phyloP scores from a whole-genome alignment of 106 monocot genomes.

The Gastrodia elata region DNA sequence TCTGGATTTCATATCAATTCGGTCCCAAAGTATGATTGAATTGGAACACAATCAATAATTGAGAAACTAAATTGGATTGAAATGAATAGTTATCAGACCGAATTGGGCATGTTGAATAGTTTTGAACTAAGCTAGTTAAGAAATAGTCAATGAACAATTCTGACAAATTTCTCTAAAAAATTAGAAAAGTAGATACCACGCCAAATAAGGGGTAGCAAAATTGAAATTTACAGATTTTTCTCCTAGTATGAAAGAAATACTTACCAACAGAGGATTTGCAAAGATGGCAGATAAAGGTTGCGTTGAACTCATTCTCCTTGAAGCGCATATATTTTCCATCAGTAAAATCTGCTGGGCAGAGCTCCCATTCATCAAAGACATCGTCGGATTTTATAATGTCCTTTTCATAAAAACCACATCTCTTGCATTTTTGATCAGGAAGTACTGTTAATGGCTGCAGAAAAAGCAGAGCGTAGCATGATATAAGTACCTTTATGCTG shows the following conservation, averaged over 20 bases:
- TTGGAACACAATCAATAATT: neutral
- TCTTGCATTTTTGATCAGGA: conserved; percentile 76
- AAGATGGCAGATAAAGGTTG: conserved; percentile 70
- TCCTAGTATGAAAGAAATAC: neutral
- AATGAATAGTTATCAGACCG: neutral
- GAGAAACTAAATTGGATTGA: neutral
- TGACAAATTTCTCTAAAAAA: neutral
- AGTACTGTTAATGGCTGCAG: conserved; percentile 82
- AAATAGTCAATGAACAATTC: neutral
- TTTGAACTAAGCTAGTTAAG: neutral
- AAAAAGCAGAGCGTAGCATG: neutral
- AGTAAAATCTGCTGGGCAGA: conserved; percentile 72
- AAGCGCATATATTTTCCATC: conserved; percentile 48
- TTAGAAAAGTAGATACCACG: neutral
- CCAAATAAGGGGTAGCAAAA: neutral
- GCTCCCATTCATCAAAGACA: conserved; percentile 90
- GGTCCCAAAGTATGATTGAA: neutral
- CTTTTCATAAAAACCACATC: conserved; percentile 82
- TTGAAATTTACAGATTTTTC: neutral
- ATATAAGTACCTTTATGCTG: neutral
- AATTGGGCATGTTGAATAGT: neutral
- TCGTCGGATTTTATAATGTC: conserved; percentile 48
- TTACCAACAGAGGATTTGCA: conserved; percentile 40
- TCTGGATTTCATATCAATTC: neutral
- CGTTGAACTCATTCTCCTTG: conserved; percentile 76